Base-by-base conservation (phyloP, 2,329 filamentous ascomycete genomes). In the Xylaria sp. region DNA sequence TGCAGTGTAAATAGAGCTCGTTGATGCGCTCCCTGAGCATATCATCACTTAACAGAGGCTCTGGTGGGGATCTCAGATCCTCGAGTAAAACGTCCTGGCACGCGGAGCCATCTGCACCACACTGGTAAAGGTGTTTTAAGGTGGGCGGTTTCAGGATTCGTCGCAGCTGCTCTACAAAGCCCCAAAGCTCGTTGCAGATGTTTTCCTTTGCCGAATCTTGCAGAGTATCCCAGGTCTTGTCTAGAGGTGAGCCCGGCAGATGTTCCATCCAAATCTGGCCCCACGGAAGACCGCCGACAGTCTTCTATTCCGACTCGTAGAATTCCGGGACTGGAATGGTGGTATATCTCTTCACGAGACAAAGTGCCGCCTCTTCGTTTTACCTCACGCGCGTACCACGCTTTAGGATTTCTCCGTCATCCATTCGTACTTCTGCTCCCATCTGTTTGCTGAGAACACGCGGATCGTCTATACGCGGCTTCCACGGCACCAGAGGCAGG, bases 161-260 rank as follows among this genome's bases (percentile, higher is more conserved):
- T n/a, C 59, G 23, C 4, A 67, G 33, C 23, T 67, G 59, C n/a
- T 66, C 18, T 10, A 63, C 33, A 41, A 63, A 63, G 36, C 46
- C 59, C 64, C 59, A 67, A n/a, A 63, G n/a, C 25, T 63, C 41
- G 3, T 54, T 33, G n/a, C 64, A 63, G 12, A 67, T 13, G 43
- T 51, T 43, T 51, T 63, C 54, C 36, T 67, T 67, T 9, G 13
- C 10, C 4, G 52, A 10, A 9, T 31, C n/a, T 7, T 67, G 59
- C 3, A 62, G 46, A 3, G n/a, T 8, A 3, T 54, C 52, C 59
- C 64, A 43, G 10, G 13, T 7, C 12, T 51, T 36, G n/a, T 25
- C 13, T 20, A 62, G 33, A 28, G 33, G n/a, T 9, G 33, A 36
- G 28, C 52, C 52, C 8, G 0, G 43, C 3, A 67, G 10, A 12